Conservation (phyloP, 1,284 basidiomycete genomes). For the Neolentinus lepideus region DNA sequence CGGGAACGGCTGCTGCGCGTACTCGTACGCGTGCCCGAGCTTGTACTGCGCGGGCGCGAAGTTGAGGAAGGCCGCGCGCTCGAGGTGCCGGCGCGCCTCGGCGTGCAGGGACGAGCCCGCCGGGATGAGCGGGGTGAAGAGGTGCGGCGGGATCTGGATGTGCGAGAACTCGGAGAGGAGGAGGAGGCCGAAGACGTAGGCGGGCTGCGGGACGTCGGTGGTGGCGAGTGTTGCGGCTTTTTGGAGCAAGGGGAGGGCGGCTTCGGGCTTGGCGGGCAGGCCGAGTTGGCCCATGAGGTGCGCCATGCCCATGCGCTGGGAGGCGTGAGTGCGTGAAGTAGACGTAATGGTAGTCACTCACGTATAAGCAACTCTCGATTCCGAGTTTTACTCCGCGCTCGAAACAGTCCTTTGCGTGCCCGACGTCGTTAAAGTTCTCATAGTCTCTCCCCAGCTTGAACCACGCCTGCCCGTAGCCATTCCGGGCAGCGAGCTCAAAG, state of each 20-base stretch:
- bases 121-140: slow-evolving; percentile 41
- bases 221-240: slow-evolving; percentile 64
- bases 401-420: slow-evolving; percentile 76
- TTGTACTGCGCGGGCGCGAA: slow-evolving; percentile 92
- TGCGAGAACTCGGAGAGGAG: slow-evolving; percentile 65
- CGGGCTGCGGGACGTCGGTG: slow-evolving; percentile 67
- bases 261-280: slow-evolving; percentile 37
- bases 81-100: slow-evolving; percentile 30
- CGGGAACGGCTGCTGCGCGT: slow-evolving; percentile 78
- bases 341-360: slow-evolving; percentile 30
- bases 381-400: slow-evolving; percentile 67
- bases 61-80: slow-evolving; percentile 36
- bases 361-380: slow-evolving; percentile 76
- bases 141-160: slow-evolving; percentile 35
- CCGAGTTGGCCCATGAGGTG: slow-evolving; percentile 76
- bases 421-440: slow-evolving; percentile 75
- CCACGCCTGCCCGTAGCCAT: slow-evolving; percentile 74
- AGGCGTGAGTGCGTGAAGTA: slow-evolving; percentile 1
- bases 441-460: slow-evolving; percentile 89
- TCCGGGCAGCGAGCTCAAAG: slow-evolving; percentile 75
- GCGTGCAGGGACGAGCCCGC: slow-evolving; percentile 27
- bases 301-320: slow-evolving; percentile 85
- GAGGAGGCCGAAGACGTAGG: slow-evolving; percentile 73
- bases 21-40: slow-evolving; percentile 88
- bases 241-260: slow-evolving; percentile 59